Base-by-base conservation (phyloP, 306 rosid genomes). In the Boehmeria nivea region DNA sequence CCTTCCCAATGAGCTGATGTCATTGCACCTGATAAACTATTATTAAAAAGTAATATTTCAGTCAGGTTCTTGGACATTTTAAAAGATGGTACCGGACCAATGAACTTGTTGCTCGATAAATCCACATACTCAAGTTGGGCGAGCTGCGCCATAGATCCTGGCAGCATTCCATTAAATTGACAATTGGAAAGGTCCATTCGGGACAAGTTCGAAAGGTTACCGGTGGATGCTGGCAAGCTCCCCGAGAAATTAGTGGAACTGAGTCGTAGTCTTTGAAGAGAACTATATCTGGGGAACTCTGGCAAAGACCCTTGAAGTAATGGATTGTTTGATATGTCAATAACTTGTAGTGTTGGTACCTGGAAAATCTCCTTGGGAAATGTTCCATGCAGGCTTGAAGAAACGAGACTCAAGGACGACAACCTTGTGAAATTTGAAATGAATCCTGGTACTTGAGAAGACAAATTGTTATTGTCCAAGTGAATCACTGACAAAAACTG, bases 51-150 rank as follows among this genome's bases (percentile, higher is more conserved):
- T 64, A 33, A 4, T 19, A 77, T 1, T 2, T 20, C 3, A 0
- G 66, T 59, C 22, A 76, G 51, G 34, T 63, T 54, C 51, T 54
- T 54, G 45, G 60, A 58, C 46, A 49, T 21, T 0, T 45, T 22
- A 17, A 72, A 68, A 1, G 59, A 63, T 9, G 78, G 75, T 38
- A 76, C 22, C 25, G 69, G 46, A 54, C 82, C 78, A 5, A 15
- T 51, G 10, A 76, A 72, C 2, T 27, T 63, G 75, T 67, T 76
- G 0, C 0, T 0, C 4, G 72, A 59, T 5, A 72, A 11, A 54
- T 72, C 75, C 42, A 76, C 0, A 60, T 11, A 43, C n/a, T 51
- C 22, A 15, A 76, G 54, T 12, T 67, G 20, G 12, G 31, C 33
- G 12, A 72, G 72, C 3, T 54, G 17, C n/a, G 0, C 59, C 38